phyloP scores from a whole-genome alignment of 805 yeast genomes.

The Kodamaea sagamina region DNA sequence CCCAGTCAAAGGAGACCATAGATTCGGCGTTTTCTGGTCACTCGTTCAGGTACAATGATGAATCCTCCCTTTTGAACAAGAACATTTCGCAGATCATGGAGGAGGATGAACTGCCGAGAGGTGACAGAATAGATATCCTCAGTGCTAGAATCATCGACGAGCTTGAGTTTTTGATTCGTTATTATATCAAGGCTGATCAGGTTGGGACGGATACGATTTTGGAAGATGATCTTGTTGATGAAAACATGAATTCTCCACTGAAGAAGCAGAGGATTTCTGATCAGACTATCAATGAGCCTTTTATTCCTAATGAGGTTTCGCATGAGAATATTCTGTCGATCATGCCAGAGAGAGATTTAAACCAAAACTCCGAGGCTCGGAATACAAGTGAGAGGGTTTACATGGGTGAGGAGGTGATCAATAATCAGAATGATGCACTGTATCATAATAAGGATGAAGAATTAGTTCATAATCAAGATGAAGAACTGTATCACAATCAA shows the following conservation, averaged over 20 bases:
- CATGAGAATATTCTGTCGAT: not conserved
- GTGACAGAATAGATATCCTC: slow-evolving; percentile 56
- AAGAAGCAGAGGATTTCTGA: no score
- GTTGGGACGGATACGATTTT: not conserved
- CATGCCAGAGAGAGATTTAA: no score
- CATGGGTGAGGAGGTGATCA: no score
- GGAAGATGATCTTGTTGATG: slow-evolving; percentile 6
- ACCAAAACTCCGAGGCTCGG: no score
- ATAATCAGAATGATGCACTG: no score
- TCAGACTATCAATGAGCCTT: no score
- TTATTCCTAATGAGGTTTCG: slow-evolving; percentile 1
- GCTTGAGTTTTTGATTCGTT: slow-evolving; percentile 54
- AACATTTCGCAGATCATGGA: slow-evolving; percentile 6
- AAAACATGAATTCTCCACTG: not conserved
- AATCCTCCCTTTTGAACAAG: not conserved
- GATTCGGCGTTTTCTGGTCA: slow-evolving; percentile 1
- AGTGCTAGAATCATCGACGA: slow-evolving; percentile 75
- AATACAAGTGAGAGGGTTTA: no score
- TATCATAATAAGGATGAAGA: no score
- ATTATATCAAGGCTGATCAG: slow-evolving; percentile 29
- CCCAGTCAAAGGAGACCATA: slow-evolving; percentile 2
- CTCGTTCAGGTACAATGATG: slow-evolving; percentile 1
- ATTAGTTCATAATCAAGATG: no score
- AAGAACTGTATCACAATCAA: no score
- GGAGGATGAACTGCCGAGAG: slow-evolving; percentile 22